Evolutionary conservation across 371 early-diverging fungal species (phyloP), one percentile per base, ranked within the genome.

Genomic region (Actinomortierella ambigua): DNA sequence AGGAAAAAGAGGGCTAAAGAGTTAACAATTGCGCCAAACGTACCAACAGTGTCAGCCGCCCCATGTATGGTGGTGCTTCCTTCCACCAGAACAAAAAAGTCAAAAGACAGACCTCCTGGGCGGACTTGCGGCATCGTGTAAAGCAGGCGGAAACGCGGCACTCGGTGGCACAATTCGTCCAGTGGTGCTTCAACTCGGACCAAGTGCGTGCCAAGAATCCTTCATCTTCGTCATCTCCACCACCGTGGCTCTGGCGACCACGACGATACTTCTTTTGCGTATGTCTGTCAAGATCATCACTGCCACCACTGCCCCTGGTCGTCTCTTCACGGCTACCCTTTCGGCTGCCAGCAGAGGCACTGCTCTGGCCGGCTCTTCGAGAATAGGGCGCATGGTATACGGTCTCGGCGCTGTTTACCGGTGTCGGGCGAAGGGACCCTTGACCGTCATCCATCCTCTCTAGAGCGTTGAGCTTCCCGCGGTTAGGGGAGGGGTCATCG

Each of bases 401-500:
- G 8, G 27, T 28, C 8, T 18, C 55, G n/a, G 46, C 41, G 15
- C 46, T 22, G 41, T 61, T 61, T 49, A 24, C 49, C 8, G 62
- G 58, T 5, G 62, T 57, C 11, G 58, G 57, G 23, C 50, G 50
- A 11, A 44, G 47, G 15, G 50, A 13, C 17, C 44, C 42, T 28
- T 28, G 52, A 17, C 65, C 55, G 2, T 48, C 5, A 22, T 69
- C 60, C 40, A 69, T 46, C 18, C 53, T 26, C 1, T 55, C 57
- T 57, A 69, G 63, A 49, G 60, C 63, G 17, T 41, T 52, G 43
- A 56, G 52, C 9, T 60, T 64, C 14, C 57, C 57, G 15, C 60
- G 54, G 46, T 64, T 64, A 2, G 71, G 55, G 20, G 65, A 7
- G 14, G 62, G 61, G 29, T 65, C 65, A 7, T 70, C n/a, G n/a